These are phyloP conservation scores for Trichothecium sympodiale DNA, from an alignment of 2,329 filamentous ascomycete species.

Conservation along the genomic window DNA sequence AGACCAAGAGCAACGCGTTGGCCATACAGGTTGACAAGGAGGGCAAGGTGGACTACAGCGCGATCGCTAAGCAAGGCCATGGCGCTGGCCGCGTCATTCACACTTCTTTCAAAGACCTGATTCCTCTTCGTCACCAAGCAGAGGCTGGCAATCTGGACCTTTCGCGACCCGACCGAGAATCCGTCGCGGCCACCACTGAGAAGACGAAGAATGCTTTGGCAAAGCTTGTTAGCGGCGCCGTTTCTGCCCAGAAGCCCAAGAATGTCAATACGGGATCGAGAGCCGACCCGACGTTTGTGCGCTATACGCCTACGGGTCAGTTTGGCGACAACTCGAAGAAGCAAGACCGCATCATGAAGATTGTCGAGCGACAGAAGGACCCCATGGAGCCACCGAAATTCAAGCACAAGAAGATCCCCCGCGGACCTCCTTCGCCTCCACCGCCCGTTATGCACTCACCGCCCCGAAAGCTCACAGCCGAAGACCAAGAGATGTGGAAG, in stretches of 20 bases:
- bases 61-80: constrained; percentile 85
- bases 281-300: constrained; percentile 83
- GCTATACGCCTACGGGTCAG: constrained; percentile 91
- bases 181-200: constrained; percentile 75
- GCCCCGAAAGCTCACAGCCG: constrained; percentile 85
- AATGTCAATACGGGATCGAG: constrained; percentile 74
- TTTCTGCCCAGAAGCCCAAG: constrained; percentile 91
- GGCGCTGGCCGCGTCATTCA: constrained; percentile 76
- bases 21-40: constrained; percentile 85
- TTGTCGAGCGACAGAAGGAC: constrained; percentile 86
- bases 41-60: constrained; percentile 93
- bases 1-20: constrained; percentile 69
- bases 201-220: constrained; percentile 80
- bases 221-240: constrained; percentile 70
- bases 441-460: constrained; percentile 93
- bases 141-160: constrained; percentile 87
- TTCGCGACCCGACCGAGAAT: constrained; percentile 71
- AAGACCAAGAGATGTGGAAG: constrained; percentile 95
- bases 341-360: constrained; percentile 96
- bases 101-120: constrained; percentile 92
- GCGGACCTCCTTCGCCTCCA: constrained; percentile 83
- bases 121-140: constrained; percentile 83
- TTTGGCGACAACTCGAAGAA: constrained; percentile 84
- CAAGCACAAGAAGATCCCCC: constrained; percentile 96
- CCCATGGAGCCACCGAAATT: constrained; percentile 97